These are phyloP conservation scores for Lipomyces lipofer DNA, from an alignment of 805 yeast species.

Conservation along the genomic window DNA sequence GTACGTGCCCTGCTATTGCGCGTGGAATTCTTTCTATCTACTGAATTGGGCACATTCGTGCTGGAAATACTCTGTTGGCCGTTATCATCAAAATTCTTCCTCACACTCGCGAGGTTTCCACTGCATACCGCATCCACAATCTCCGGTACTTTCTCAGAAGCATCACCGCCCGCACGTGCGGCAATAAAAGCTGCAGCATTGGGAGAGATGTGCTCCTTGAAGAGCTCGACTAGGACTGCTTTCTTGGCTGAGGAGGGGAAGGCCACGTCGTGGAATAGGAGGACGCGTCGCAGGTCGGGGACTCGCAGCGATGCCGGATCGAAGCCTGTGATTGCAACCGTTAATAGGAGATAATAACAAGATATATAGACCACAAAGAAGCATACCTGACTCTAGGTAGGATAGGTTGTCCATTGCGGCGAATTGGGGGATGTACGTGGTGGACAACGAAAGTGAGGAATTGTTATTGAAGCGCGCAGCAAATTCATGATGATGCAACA, in stretches of 20 bases:
- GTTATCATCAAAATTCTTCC: too few relatives aligned
- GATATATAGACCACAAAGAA: neutral
- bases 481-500: neutral
- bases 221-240: constrained; percentile 54
- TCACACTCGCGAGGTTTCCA: too few relatives aligned
- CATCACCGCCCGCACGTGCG: constrained; percentile 35
- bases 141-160: constrained; percentile 42
- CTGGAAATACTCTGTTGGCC: too few relatives aligned
- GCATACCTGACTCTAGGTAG: constrained; percentile 18
- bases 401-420: constrained; percentile 11
- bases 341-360: neutral
- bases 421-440: neutral
- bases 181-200: constrained; percentile 47
- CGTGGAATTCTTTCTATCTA: too few relatives aligned
- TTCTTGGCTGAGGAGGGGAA: constrained; percentile 69
- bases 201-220: constrained; percentile 52
- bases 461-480: neutral
- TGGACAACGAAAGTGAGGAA: too few relatives aligned
- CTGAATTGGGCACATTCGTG: too few relatives aligned
- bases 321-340: constrained; percentile 50
- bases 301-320: constrained; percentile 66
- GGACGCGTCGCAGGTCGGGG: constrained; percentile 66
- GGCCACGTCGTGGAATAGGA: constrained; percentile 61
- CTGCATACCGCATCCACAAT: constrained; percentile 47
- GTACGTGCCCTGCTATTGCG: too few relatives aligned